phyloP scores from a whole-genome alignment of 176 grass and related monocot species.

The Eragrostis nindensis region DNA sequence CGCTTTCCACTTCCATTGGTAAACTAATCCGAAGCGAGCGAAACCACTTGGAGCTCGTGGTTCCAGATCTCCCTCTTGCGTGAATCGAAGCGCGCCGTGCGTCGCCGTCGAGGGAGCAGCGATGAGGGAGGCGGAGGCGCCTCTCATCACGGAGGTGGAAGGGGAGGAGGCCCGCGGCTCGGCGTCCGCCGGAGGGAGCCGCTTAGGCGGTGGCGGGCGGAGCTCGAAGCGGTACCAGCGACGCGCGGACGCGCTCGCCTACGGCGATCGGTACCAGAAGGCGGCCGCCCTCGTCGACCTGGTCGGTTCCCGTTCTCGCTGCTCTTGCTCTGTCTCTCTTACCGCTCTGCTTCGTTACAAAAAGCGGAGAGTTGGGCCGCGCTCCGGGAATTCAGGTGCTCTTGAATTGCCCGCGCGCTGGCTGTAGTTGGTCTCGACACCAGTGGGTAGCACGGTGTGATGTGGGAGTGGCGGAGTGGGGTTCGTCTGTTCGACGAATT shows the following conservation, averaged over 20 bases:
- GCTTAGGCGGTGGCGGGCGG: constrained; percentile 16
- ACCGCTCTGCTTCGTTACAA: background rate
- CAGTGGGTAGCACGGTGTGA: background rate
- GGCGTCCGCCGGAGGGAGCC: constrained; percentile 10
- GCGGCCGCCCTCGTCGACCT: constrained; percentile 96
- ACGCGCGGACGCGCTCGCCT: constrained; percentile 74
- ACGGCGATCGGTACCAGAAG: constrained; percentile 93
- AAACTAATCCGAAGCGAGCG: background rate
- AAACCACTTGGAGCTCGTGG: background rate
- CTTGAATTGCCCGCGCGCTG: background rate
- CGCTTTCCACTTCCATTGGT: background rate
- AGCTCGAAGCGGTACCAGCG: constrained; percentile 47
- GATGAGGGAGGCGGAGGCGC: constrained; percentile 48
- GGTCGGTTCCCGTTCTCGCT: constrained; percentile 43
- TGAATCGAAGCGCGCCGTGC: background rate
- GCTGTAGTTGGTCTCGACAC: background rate
- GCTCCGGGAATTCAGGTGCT: constrained; percentile 19
- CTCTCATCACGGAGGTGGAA: constrained; percentile 59
- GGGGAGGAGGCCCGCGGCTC: constrained; percentile 9
- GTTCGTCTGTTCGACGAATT: constrained; percentile 43
- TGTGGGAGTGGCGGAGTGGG: background rate
- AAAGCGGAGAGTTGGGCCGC: background rate
- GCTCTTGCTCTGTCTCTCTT: background rate
- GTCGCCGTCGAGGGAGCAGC: background rate
- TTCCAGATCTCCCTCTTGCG: constrained; percentile 41